phyloP scores from a whole-genome alignment of 768 basidiomycete species.

The Gloeostereum incarnatum region DNA sequence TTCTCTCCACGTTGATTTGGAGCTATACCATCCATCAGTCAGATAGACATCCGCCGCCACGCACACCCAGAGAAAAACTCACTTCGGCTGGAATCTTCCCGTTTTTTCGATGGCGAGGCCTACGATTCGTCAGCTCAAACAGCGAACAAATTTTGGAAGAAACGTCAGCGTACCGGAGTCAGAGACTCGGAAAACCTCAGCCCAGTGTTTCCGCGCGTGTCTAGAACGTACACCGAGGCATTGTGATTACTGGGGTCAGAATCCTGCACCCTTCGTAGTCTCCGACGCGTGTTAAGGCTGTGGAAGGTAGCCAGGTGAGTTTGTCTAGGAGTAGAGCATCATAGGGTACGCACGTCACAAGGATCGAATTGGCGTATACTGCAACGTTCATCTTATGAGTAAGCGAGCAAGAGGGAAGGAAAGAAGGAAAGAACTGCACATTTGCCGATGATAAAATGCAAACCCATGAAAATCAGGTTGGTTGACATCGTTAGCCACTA shows the following conservation, averaged over 20 bases:
- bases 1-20: constrained; percentile 6
- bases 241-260: too few species aligned
- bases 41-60: neutral
- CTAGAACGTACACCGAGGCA: constrained; percentile 1
- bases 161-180: neutral
- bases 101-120: neutral
- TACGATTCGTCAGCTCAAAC: neutral
- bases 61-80: neutral
- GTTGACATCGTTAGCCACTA: constrained; percentile 38
- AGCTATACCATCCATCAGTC: neutral
- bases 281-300: constrained; percentile 4
- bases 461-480: constrained; percentile 43
- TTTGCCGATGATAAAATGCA: constrained; percentile 47
- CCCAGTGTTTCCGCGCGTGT: neutral
- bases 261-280: neutral
- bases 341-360: constrained; percentile 2
- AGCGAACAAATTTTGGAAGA: neutral
- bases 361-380: constrained; percentile 5
- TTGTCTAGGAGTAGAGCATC: neutral
- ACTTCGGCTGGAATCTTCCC: neutral
- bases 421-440: constrained; percentile 13
- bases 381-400: too few species aligned
- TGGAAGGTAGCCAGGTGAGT: neutral
- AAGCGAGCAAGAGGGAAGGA: neutral
- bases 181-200: neutral